Evolutionary conservation across 148 eudicot genomes (phyloP).

Genomic region (Heliamphora exappendiculata): DNA sequence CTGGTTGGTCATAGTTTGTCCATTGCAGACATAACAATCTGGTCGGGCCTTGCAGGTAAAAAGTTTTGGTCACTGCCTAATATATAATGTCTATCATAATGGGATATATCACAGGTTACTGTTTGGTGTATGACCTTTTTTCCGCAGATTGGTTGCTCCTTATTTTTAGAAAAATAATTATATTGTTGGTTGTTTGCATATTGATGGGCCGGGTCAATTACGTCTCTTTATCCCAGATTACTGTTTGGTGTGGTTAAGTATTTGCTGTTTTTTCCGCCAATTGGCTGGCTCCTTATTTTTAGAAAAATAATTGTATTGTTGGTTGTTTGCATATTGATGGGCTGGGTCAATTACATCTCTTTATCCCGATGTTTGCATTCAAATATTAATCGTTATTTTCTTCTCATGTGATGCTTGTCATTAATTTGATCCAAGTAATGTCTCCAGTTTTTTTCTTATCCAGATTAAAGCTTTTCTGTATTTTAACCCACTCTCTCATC

Average conservation of each 20-base stretch:
- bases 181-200: background rate
- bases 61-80: background rate
- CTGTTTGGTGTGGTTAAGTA: no score
- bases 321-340: background rate
- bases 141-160: background rate
- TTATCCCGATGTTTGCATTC: background rate
- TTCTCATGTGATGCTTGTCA: no score
- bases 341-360: background rate
- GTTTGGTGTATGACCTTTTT: background rate
- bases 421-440: background rate
- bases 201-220: background rate
- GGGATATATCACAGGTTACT: background rate
- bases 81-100: background rate
- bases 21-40: slow-evolving; percentile 73
- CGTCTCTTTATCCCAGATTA: background rate
- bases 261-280: background rate
- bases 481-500: background rate
- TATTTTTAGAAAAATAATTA: background rate
- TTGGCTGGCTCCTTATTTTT: background rate
- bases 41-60: slow-evolving; percentile 85
- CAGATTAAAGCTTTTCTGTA: background rate
- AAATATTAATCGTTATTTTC: no score
- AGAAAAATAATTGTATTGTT: background rate
- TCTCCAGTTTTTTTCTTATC: background rate
- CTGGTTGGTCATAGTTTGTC: slow-evolving; percentile 66